Conservation (phyloP, 176 grass and related monocot species). For the Oryza meridionalis region DNA sequence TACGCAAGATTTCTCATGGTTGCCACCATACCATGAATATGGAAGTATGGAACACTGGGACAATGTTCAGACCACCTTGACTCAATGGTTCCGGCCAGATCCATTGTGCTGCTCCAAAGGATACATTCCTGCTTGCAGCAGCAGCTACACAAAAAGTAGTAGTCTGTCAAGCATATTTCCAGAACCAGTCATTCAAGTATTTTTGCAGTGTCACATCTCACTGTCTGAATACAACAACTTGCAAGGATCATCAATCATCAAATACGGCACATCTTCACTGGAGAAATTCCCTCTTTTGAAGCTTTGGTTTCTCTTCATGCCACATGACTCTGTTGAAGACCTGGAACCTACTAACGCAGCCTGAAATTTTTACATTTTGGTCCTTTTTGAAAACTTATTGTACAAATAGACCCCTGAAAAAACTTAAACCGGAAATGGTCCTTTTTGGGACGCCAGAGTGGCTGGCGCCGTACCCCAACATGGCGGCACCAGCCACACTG, state of each 20-base stretch:
- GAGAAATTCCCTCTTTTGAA: background rate
- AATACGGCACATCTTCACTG: background rate
- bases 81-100: background rate
- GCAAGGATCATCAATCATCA: background rate
- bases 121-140: background rate
- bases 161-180: background rate
- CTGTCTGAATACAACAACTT: background rate
- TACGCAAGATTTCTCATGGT: constrained; percentile 26
- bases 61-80: background rate
- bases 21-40: background rate
- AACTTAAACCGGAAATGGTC: too few species aligned
- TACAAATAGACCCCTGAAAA: too few species aligned
- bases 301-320: background rate
- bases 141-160: background rate
- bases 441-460: too few species aligned
- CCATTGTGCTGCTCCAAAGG: constrained; percentile 19
- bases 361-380: too few species aligned
- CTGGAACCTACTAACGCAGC: fast-evolving
- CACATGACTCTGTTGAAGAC: background rate
- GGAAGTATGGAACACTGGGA: background rate
- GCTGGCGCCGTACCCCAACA: too few species aligned
- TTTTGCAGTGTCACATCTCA: constrained; percentile 16
- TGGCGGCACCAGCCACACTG: too few species aligned
- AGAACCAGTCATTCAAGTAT: background rate
- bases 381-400: too few species aligned